Evolutionary conservation across 1,284 basidiomycete genomes (phyloP), one percentile per base, ranked within the genome.

Genomic region (Tilletia setariae): DNA sequence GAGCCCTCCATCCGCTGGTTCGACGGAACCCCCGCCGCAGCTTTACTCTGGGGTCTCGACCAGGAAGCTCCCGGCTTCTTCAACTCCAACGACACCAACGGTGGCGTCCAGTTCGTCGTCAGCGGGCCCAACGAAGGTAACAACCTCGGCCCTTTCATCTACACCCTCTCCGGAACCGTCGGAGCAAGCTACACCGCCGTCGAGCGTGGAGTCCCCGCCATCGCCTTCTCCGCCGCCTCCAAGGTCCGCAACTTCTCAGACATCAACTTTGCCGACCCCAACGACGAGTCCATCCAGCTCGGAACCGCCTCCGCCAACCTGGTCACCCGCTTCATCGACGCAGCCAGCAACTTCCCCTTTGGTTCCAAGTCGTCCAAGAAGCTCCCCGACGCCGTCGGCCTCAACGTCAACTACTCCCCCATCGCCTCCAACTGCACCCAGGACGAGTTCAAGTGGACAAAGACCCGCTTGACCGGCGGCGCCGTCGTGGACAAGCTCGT

Each of bases 141-240:
- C 47, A 78, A 77, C 65, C 67, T 79, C 21, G 77, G 75, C 23
- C 62, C 75, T 4, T 78, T 76, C 64, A 65, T 80, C 21, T 76
- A 69, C 66, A 77, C 78, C 13, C 70, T 79, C n/a, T 67, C 53
- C n/a, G 78, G 76, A 11, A 78, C 78, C n/a, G 65, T 78, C 35
- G 79, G 76, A 1, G 78, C 76, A 1, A 68, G 74, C 11, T 77
- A 74, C 67, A 72, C 70, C 30, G 63, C 70, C 16, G 71, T 78
- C 19, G 73, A 72, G 66, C 71, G 75, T 32, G 72, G 68, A 30
- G 67, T 78, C 2, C 76, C 78, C 28, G 67, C 75, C 13, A 73
- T 78, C 32, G 78, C 78, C 1, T 78, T 79, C 66, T 71, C 69
- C n/a, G 75, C 78, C 43, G 68, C 66, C 28, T 72, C 76, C 65